Evolutionary conservation across 192 early-diverging fungal species (phyloP), one percentile per base, ranked within the genome.

Genomic region (Backusella australiensis): DNA sequence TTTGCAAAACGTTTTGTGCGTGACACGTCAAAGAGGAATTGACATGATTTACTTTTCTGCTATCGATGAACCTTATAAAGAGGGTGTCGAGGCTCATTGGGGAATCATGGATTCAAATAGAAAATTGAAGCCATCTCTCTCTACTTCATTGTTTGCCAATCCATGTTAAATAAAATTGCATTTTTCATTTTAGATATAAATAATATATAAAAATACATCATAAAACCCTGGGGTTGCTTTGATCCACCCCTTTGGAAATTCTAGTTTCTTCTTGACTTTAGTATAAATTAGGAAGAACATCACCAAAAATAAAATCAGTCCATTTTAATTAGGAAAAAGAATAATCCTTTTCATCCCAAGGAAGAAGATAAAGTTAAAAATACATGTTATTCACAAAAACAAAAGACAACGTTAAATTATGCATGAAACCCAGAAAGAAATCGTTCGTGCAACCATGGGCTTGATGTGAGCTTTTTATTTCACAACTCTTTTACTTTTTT

Each of bases 181-280:
- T 49, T 49, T 49, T 44, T 44, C 42, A 44, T 44, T 32, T 32
- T 44, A 44, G 42, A 44, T n/a, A 49, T n/a, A 49, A 49, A 49
- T 49, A 44, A 14, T 17, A 39, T 44, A 19, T 49, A 49, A 19
- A 49, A 19, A 49, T 49, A 49, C 19, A 7, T 15, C 14, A 14
- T 44, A 44, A 49, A 49, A 49, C n/a, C 46, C 46, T n/a, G 46
- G 46, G 67, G 4, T 67, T 34, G 6, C 26, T 39, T 70, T 49
- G 42, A 84, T 81, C 90, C 90, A 91, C 67, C 88, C 86, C 67
- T 87, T 82, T 1, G 90, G 90, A 72, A 91, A 91, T 34, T 85
- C 81, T 23, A 91, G 76, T 69, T 79, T 83, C 68, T 82, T 78
- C 74, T 83, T 85, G 63, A 83, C 80, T 74, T 91, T 82, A 5